phyloP scores from a whole-genome alignment of 2,329 filamentous ascomycete species.

The Endocalyx cinctus region DNA sequence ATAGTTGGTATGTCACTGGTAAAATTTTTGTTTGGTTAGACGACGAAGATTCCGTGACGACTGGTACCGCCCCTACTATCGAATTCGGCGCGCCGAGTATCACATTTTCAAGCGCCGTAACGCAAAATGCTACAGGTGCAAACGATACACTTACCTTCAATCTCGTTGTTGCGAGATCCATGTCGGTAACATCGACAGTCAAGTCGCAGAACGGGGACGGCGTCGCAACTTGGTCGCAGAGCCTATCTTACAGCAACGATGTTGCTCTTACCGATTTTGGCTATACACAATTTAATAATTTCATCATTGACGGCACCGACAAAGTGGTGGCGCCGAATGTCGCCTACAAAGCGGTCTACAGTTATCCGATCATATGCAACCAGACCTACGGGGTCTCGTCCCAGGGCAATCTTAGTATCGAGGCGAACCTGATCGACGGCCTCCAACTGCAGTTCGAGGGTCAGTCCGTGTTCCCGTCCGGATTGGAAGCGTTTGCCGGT shows the following conservation, averaged over 20 bases:
- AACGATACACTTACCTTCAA: conserved; percentile 56
- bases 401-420: conserved; percentile 37
- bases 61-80: conserved; percentile 35
- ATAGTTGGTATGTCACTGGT: conserved; percentile 61
- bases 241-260: conserved; percentile 12
- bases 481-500: conserved; percentile 50
- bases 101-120: conserved; percentile 39
- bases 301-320: conserved; percentile 13
- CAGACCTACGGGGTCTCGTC: conserved; percentile 39
- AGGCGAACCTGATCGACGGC: conserved; percentile 33
- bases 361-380: conserved; percentile 56
- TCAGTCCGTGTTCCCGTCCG: conserved; percentile 46
- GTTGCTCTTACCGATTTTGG: conserved; percentile 12
- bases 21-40: conserved; percentile 62
- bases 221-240: conserved; percentile 12
- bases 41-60: conserved; percentile 43
- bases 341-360: conserved; percentile 35
- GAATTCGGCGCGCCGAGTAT: conserved; percentile 36
- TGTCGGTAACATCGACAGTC: conserved; percentile 49
- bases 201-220: conserved; percentile 31
- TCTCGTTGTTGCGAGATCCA: conserved; percentile 46
- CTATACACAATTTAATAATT: conserved; percentile 16
- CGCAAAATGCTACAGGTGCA: conserved; percentile 39
- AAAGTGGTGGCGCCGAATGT: conserved; percentile 1
- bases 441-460: conserved; percentile 32